A percentile compares a stretch with the other conserved stretches of the same genome.
Conservation (phyloP, 2,329 filamentous ascomycete species). For the Apiospora sp. region DNA sequence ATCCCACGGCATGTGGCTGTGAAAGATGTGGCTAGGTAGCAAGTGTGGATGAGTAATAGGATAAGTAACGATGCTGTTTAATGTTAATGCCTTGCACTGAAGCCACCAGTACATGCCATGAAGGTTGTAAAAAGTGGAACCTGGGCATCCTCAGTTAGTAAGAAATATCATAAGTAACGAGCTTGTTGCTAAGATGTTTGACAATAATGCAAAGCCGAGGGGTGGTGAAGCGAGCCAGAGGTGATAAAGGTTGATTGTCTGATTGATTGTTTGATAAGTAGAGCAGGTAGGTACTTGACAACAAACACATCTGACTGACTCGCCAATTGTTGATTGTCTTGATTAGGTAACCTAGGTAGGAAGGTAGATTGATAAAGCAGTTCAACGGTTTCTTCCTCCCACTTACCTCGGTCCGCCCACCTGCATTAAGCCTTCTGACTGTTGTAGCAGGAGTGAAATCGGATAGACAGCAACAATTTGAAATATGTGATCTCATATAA, state of each 20-base stretch:
- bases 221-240: neutral
- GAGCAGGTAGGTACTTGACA: too few species aligned
- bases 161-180: neutral
- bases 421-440: neutral
- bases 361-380: constrained; percentile 15
- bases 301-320: neutral
- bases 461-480: neutral
- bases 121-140: neutral
- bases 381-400: neutral
- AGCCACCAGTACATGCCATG: neutral
- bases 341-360: neutral
- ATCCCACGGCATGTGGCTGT: neutral
- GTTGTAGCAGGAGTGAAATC: neutral
- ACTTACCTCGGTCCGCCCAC: neutral
- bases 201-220: neutral
- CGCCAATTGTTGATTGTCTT: neutral
- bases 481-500: neutral
- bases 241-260: neutral
- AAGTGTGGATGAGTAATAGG: neutral
- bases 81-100: neutral
- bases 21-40: neutral
- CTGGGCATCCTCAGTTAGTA: neutral
- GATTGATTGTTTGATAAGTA: neutral
- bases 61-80: neutral
- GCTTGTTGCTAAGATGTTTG: neutral